A percentile compares a stretch with the other conserved stretches of the same genome.
These are phyloP conservation scores for Colletotrichum musae DNA, from an alignment of 2,329 filamentous ascomycete genomes.

Conservation along the genomic window DNA sequence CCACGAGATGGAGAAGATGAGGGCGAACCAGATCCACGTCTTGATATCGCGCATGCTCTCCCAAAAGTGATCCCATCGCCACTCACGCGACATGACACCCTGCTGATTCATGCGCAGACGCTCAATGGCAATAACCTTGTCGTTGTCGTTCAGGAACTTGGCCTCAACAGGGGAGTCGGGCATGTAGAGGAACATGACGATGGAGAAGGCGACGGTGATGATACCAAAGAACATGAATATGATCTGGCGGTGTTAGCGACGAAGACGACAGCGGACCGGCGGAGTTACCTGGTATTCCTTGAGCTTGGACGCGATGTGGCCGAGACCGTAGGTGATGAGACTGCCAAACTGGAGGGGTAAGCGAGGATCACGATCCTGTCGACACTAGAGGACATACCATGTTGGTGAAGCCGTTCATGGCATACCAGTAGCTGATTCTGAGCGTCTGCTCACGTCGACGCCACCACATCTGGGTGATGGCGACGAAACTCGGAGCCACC, in stretches of 20 bases:
- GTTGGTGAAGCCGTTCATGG: slow-evolving; percentile 49
- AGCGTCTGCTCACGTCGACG: slow-evolving; percentile 51
- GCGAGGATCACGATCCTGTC: too few relatives aligned
- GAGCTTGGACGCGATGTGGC: slow-evolving; percentile 57
- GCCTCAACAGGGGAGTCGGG: slow-evolving; percentile 75
- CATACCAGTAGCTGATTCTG: slow-evolving; percentile 50
- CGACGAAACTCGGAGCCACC: slow-evolving; percentile 63
- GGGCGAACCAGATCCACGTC: slow-evolving; percentile 59
- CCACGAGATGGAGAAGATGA: slow-evolving; percentile 68
- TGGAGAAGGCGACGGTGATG: slow-evolving; percentile 63
- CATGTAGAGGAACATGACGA: slow-evolving; percentile 69
- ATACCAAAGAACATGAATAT: slow-evolving; percentile 70
- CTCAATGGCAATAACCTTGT: slow-evolving; percentile 72
- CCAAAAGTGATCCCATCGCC: slow-evolving; percentile 58
- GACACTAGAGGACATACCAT: slow-evolving; percentile 26
- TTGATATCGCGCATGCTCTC: slow-evolving; percentile 57
- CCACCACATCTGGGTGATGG: slow-evolving; percentile 62
- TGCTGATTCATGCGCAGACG: slow-evolving; percentile 66
- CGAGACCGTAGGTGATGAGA: slow-evolving; percentile 71
- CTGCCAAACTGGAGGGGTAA: slow-evolving; percentile 60
- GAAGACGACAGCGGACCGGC: not conserved
- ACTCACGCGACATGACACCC: slow-evolving; percentile 55
- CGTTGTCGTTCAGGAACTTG: slow-evolving; percentile 68
- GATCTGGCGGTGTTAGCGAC: slow-evolving; percentile 50
- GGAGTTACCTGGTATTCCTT: slow-evolving; percentile 62